Evolutionary conservation across 148 eudicot genomes (phyloP).

Genomic region (Salicornia ramosissima): DNA sequence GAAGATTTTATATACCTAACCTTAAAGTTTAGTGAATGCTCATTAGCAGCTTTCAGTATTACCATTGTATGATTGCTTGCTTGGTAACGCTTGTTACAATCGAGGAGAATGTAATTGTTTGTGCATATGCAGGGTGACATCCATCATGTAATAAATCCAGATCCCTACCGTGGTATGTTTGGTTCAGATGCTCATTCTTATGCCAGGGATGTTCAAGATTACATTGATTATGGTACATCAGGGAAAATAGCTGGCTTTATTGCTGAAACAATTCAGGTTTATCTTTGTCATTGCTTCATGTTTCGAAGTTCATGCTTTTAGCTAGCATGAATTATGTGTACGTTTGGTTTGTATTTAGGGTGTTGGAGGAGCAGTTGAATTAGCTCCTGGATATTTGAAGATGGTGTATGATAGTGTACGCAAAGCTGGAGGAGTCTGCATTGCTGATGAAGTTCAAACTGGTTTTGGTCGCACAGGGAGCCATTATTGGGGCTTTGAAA

Average conservation of each 20-base stretch:
- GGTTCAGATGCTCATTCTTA: conserved; percentile 72
- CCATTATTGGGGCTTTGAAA: conserved; percentile 92
- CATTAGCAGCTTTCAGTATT: background rate
- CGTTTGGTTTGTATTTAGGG: conserved; percentile 46
- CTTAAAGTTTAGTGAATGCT: background rate
- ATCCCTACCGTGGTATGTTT: conserved; percentile 87
- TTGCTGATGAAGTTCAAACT: conserved; percentile 93
- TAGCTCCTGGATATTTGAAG: conserved; percentile 88
- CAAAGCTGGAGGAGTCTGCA: conserved; percentile 90
- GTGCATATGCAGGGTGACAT: conserved; percentile 73
- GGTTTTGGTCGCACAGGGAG: conserved; percentile 95
- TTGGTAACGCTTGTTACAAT: background rate
- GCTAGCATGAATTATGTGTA: background rate
- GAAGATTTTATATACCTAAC: too few relatives aligned
- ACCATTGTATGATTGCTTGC: background rate
- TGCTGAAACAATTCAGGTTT: conserved; percentile 97
- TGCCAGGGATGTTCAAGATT: conserved; percentile 89
- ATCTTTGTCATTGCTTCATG: background rate
- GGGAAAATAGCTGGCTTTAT: conserved; percentile 97
- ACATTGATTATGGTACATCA: conserved; percentile 81
- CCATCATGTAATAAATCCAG: conserved; percentile 90
- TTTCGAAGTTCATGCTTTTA: background rate
- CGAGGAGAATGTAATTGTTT: background rate
- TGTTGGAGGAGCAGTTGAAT: conserved; percentile 97
- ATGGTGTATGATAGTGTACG: conserved; percentile 77